Conservation (phyloP, 202 grass and related monocot genomes). For the Schoenoplectus tabernaemontani region DNA sequence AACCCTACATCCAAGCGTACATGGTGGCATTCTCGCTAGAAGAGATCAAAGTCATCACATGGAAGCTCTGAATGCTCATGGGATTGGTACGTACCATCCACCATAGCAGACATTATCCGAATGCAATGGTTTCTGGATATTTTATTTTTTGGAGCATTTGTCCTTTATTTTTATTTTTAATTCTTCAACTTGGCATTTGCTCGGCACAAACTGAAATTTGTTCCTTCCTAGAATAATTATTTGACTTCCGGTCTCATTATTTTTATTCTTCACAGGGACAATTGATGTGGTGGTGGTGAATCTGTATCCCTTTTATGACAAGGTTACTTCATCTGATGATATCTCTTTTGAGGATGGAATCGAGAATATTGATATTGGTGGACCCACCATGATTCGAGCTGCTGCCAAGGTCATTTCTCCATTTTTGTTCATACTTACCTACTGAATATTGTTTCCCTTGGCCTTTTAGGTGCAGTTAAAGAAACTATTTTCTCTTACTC, state of each 20-base stretch:
- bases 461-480: background rate
- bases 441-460: background rate
- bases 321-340: constrained; percentile 42
- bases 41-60: constrained; percentile 62
- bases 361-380: constrained; percentile 81
- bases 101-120: background rate
- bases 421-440: background rate
- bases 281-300: constrained; percentile 80
- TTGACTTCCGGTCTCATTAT: constrained; percentile 15
- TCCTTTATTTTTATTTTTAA: background rate
- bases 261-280: constrained; percentile 36
- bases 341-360: constrained; percentile 64
- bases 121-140: background rate
- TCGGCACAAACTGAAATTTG: background rate
- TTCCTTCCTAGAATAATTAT: background rate
- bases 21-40: constrained; percentile 77
- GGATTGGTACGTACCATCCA: constrained; percentile 38
- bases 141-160: background rate
- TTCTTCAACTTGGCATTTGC: background rate
- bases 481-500: constrained; percentile 4
- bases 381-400: constrained; percentile 62
- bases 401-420: constrained; percentile 43
- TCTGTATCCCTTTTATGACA: constrained; percentile 68
- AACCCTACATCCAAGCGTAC: constrained; percentile 72
- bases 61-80: constrained; percentile 57